Evolutionary conservation across 108 stramenopile species (phyloP).

Genomic region (Skeletonema potamos): DNA sequence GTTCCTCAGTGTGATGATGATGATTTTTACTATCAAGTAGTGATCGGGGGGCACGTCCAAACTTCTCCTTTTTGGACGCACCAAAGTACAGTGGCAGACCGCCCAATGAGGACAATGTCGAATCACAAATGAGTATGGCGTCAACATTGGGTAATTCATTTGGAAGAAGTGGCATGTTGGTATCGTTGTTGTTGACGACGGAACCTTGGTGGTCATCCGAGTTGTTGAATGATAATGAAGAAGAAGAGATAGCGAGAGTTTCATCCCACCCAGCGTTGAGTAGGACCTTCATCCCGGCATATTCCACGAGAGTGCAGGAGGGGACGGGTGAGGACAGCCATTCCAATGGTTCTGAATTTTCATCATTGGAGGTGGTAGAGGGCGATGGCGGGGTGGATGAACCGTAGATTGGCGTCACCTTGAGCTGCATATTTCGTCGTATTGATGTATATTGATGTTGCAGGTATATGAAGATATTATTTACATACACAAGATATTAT

Average conservation of each 20-base stretch:
- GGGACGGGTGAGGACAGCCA: slow-evolving; percentile 54
- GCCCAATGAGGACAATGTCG: slow-evolving; percentile 58
- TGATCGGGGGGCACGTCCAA: slow-evolving; percentile 43
- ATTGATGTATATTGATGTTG: background rate
- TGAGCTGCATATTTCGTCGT: background rate
- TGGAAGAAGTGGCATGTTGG: slow-evolving; percentile 36
- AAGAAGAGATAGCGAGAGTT: no score
- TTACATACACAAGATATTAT: no score
- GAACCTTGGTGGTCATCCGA: background rate
- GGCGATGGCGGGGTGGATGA: slow-evolving; percentile 32
- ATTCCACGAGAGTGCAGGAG: slow-evolving; percentile 83
- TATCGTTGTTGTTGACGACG: background rate
- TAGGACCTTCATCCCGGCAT: slow-evolving; percentile 67
- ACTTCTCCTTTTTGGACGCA: slow-evolving; percentile 13
- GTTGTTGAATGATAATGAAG: no score
- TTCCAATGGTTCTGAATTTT: slow-evolving; percentile 39
- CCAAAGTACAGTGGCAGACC: slow-evolving; percentile 49
- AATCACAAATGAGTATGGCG: slow-evolving; percentile 72
- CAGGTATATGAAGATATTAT: no score
- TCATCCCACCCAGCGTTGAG: slow-evolving; percentile 76
- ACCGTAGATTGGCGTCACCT: slow-evolving; percentile 83
- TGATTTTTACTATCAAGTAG: no score
- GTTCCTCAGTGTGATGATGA: slow-evolving; percentile 35
- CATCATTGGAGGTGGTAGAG: slow-evolving; percentile 1
- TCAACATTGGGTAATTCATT: slow-evolving; percentile 54